Base-by-base conservation (phyloP, 495 filamentous ascomycete species). In the Aspergillus leporis region DNA sequence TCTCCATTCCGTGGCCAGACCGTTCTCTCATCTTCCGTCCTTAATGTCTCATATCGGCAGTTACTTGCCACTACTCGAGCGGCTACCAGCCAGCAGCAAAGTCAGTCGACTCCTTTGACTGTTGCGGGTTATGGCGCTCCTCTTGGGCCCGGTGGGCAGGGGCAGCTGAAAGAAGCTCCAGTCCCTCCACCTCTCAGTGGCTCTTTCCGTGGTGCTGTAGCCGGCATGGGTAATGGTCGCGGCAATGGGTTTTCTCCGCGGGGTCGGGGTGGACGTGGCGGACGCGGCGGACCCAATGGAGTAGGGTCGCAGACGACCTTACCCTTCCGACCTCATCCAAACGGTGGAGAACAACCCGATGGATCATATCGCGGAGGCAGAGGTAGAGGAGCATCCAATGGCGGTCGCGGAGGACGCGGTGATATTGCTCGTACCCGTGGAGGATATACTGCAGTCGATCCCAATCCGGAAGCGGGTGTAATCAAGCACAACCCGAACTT, bases 1-100 rank as follows among this genome's bases (percentile, higher is more conserved):
- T 90, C 91, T n/a, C 90, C 90, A 6, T 98, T 98, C 86, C 86
- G 95, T 38, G 95, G 95, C 40, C 93, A 94, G 69, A 97, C 95
- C 0, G 92, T 99, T 10, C 84, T 90, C 2, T 80, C 86, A 18
- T 85, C 86, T 10, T 87, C 90, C 0, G 90, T 96, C 21, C 86
- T 99, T 16, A 99, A 99, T 70, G 70, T 97, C 38, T 87, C 88
- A 8, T 79, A 93, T 62, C 84, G 82, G 56, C 95, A 98, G 74
- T 79, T 96, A 43, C 78, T 95, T 50, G 85, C 89, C 43, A 84
- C 76, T 49, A 90, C 90, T 14, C 85, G 87, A 54, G 90, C 91
- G 23, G 85, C 81, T 49, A 82, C 85, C 32, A 86, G 74, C 56
- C 83, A 84, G 58, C 81, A 87, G 45, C 81, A 83, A 31, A 70